Percentiles rank a stretch among this genome's conserved stretches.
Conservation (phyloP, 345 rosid species). For the Populus simonii region DNA sequence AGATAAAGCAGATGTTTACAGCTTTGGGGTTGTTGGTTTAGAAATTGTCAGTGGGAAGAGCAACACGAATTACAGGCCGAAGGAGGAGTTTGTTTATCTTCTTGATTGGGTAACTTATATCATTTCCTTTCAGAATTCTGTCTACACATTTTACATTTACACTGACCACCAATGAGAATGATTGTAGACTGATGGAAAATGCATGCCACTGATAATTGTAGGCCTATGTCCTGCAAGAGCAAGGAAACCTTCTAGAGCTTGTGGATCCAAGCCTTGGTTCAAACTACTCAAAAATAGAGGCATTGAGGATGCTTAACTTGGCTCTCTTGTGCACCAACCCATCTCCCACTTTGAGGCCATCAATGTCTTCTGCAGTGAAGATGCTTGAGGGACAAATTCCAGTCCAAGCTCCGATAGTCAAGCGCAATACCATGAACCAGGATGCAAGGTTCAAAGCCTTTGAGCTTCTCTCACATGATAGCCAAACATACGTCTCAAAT, state of each 20-base stretch:
- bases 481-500: constrained; percentile 46
- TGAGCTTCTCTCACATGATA: constrained; percentile 60
- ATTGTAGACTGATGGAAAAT: not conserved
- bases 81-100: constrained; percentile 89
- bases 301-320: constrained; percentile 59
- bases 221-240: constrained; percentile 95
- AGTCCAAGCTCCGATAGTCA: constrained; percentile 69
- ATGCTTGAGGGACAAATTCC: constrained; percentile 79
- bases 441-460: constrained; percentile 82
- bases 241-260: constrained; percentile 81
- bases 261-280: constrained; percentile 72
- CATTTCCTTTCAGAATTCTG: not conserved
- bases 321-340: constrained; percentile 84
- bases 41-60: constrained; percentile 94
- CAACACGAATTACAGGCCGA: constrained; percentile 93
- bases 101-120: constrained; percentile 68
- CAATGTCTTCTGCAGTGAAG: constrained; percentile 76
- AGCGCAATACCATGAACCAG: constrained; percentile 38
- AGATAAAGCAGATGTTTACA: constrained; percentile 87
- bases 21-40: constrained; percentile 75
- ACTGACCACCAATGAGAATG: not conserved
- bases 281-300: constrained; percentile 52
- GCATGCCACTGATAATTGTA: constrained; percentile 4
- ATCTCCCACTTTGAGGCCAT: constrained; percentile 82
- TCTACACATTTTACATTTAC: not conserved